Evolutionary conservation across 2,329 filamentous ascomycete genomes (phyloP).

Genomic region (Talaromyces sp.): DNA sequence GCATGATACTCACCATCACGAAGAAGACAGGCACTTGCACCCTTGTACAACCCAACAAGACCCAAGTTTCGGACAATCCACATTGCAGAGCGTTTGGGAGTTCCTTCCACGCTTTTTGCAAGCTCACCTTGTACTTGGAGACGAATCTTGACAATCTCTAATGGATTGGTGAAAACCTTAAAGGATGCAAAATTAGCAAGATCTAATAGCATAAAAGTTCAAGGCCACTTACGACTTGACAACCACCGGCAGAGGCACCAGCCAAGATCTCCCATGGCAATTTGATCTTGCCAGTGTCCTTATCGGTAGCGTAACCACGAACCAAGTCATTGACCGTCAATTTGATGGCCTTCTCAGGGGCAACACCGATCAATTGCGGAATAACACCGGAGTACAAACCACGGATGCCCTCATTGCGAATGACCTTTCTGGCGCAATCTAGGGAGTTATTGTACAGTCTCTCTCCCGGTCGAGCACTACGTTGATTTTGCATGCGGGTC

Average conservation of each 20-base stretch:
- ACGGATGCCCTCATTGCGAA: constrained; percentile 83
- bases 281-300: constrained; percentile 69
- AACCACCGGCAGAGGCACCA: constrained; percentile 84
- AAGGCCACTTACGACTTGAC: constrained; percentile 78
- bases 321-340: constrained; percentile 96
- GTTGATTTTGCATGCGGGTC: constrained; percentile 97
- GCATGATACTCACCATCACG: constrained; percentile 60
- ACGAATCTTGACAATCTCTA: constrained; percentile 99
- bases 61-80: constrained; percentile 97
- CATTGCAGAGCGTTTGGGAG: constrained; percentile 85
- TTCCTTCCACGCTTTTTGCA: constrained; percentile 76
- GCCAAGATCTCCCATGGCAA: constrained; percentile 73
- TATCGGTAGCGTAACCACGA: constrained; percentile 69
- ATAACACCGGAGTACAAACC: constrained; percentile 93
- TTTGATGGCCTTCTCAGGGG: constrained; percentile 99
- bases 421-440: constrained; percentile 90
- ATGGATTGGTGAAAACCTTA: constrained; percentile 91
- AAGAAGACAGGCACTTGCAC: constrained; percentile 86
- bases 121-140: constrained; percentile 96
- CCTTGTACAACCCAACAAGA: constrained; percentile 93
- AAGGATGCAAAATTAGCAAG: not conserved
- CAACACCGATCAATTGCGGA: constrained; percentile 92
- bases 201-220: not conserved
- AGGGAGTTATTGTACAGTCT: constrained; percentile 94
- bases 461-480: constrained; percentile 75